Evolutionary conservation across 352 stramenopile genomes (phyloP).

Genomic region (Elongisporangium undulatum): DNA sequence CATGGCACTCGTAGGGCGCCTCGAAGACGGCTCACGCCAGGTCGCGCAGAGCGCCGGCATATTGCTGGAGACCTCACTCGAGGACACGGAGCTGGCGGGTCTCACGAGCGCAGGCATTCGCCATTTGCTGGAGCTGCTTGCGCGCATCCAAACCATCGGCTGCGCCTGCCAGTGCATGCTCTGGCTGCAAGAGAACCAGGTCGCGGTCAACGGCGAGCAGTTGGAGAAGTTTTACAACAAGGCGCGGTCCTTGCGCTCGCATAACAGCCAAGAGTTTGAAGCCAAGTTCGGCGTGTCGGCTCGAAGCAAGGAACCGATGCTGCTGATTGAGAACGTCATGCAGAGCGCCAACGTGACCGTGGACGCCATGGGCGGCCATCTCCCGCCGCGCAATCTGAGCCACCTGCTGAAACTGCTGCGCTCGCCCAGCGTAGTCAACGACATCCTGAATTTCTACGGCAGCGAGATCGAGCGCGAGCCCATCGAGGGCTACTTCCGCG

Average conservation of each 20-base stretch:
- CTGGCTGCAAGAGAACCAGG: conserved; percentile 57
- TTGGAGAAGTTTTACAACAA: conserved; percentile 72
- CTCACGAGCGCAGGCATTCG: conserved; percentile 61
- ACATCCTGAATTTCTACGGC: conserved; percentile 57
- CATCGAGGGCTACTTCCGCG: conserved; percentile 73
- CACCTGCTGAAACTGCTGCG: conserved; percentile 54
- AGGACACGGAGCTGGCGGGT: conserved; percentile 66
- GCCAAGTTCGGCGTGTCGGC: conserved; percentile 63
- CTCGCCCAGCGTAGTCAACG: conserved; percentile 36
- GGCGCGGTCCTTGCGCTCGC: conserved; percentile 40
- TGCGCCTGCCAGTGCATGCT: conserved; percentile 59
- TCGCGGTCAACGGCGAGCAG: conserved; percentile 35
- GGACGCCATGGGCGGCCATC: conserved; percentile 26
- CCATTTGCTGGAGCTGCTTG: conserved; percentile 65
- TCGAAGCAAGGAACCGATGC: conserved; percentile 43
- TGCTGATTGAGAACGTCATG: conserved; percentile 77
- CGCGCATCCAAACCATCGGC: conserved; percentile 48
- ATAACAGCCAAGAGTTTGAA: conserved; percentile 64
- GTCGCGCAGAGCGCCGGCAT: conserved; percentile 18
- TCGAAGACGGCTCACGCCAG: conserved; percentile 60
- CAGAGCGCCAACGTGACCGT: conserved; percentile 47
- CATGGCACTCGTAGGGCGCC: conserved; percentile 60
- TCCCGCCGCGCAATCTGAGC: conserved; percentile 38
- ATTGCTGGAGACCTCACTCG: conserved; percentile 15
- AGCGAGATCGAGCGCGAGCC: conserved; percentile 61